These are phyloP conservation scores for Paramecium primaurelia DNA, from an alignment of 73 alveolate genomes.

Conservation along the genomic window DNA sequence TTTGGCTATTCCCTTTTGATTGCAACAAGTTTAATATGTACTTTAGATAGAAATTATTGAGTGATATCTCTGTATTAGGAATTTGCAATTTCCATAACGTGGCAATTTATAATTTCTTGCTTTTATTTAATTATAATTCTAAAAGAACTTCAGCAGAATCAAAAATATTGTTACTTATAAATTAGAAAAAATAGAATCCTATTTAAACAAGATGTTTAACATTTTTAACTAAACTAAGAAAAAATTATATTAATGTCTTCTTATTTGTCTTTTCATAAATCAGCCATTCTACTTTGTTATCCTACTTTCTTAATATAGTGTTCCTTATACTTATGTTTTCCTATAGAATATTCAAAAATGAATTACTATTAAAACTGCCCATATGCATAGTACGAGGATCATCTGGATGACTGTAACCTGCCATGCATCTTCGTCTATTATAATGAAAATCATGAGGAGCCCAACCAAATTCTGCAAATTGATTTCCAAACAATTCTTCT, in stretches of 20 bases:
- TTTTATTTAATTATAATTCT: not conserved
- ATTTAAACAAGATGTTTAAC: no score
- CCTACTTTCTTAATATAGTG: slow-evolving; percentile 59
- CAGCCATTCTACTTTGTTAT: slow-evolving; percentile 19
- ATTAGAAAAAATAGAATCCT: not conserved
- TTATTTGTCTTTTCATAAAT: not conserved
- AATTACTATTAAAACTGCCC: slow-evolving; percentile 47
- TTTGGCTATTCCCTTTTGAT: not conserved
- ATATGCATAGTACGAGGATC: slow-evolving; percentile 59
- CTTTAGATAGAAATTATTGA: not conserved
- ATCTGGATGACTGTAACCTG: slow-evolving; percentile 56
- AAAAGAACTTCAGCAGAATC: not conserved
- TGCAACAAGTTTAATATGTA: not conserved
- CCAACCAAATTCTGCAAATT: slow-evolving; percentile 58
- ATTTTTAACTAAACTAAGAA: not conserved
- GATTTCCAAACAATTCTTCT: slow-evolving; percentile 58
- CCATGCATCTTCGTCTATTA: slow-evolving; percentile 49
- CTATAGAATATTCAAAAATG: not conserved
- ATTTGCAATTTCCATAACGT: not conserved
- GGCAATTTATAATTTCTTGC: not conserved
- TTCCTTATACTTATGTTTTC: slow-evolving; percentile 59
- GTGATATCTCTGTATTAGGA: not conserved
- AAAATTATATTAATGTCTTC: not conserved
- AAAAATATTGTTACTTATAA: not conserved
- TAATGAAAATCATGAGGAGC: slow-evolving; percentile 58